phyloP scores from a whole-genome alignment of 2,329 filamentous ascomycete species.

The Calonectria hongkongensis region DNA sequence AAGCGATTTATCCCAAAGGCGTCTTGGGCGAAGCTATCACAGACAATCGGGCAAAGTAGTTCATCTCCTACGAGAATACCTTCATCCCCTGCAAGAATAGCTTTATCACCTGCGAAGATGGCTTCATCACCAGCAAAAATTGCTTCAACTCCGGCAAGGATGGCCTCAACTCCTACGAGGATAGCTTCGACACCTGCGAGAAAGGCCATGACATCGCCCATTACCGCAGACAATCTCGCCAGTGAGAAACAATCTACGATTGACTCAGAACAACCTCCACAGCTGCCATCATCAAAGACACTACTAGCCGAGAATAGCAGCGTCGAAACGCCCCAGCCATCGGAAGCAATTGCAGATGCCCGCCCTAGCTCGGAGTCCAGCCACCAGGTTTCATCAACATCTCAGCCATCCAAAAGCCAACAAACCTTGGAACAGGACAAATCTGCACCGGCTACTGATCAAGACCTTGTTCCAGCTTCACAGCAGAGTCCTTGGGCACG shows the following conservation, averaged over 20 bases:
- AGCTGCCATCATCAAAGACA: background rate
- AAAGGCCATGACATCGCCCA: background rate
- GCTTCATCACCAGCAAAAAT: background rate
- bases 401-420: slow-evolving; percentile 5
- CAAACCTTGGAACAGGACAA: background rate
- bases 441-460: background rate
- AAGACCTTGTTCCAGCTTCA: slow-evolving; percentile 42
- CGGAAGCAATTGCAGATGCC: background rate
- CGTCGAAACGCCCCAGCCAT: slow-evolving; percentile 21
- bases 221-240: background rate
- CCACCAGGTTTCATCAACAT: background rate
- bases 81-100: background rate
- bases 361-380: background rate
- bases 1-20: slow-evolving; percentile 51
- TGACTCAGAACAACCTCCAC: background rate
- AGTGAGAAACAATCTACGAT: background rate
- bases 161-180: background rate
- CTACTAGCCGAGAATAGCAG: background rate
- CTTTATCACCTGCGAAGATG: background rate
- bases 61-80: background rate
- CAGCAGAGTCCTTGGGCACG: slow-evolving; percentile 54
- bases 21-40: slow-evolving; percentile 51
- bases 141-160: background rate
- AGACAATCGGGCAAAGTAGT: slow-evolving; percentile 32
- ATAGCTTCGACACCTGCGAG: too few relatives aligned